These are phyloP conservation scores for Flueggea neowawraea DNA, from an alignment of 441 rosid genomes.

Conservation along the genomic window DNA sequence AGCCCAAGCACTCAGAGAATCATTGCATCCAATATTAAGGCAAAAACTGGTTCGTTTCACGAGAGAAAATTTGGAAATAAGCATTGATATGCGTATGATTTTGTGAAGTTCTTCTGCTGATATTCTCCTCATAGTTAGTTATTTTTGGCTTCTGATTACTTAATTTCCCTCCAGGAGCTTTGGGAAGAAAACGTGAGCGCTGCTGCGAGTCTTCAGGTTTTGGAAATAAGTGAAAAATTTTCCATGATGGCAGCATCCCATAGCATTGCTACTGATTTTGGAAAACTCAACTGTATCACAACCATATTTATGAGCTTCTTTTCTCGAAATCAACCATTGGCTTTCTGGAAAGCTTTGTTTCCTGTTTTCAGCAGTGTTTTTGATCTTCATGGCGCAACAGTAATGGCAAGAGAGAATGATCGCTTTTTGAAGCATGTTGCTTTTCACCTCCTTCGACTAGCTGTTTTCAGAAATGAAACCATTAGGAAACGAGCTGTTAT, in stretches of 20 bases:
- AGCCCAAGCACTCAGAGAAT: conserved; percentile 97
- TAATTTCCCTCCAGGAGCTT: conserved; percentile 70
- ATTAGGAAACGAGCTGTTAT: conserved; percentile 94
- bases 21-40: conserved; percentile 95
- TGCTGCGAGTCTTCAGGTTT: conserved; percentile 97
- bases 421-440: conserved; percentile 98
- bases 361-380: conserved; percentile 78
- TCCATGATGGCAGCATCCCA: conserved; percentile 89
- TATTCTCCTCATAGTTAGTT: neutral
- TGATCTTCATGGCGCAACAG: conserved; percentile 96
- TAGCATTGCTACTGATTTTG: conserved; percentile 96
- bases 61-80: neutral
- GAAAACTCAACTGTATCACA: conserved; percentile 94
- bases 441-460: conserved; percentile 12
- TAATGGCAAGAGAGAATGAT: conserved; percentile 99
- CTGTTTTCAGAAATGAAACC: conserved; percentile 92
- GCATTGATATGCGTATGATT: too few relatives aligned
- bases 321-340: conserved; percentile 92
- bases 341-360: conserved; percentile 88
- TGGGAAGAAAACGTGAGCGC: conserved; percentile 99
- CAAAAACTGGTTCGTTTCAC: conserved; percentile 74
- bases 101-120: too few relatives aligned
- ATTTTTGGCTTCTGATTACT: conserved; percentile 21
- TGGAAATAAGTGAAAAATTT: conserved; percentile 93
- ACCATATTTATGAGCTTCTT: conserved; percentile 86